Evolutionary conservation across 169 alveolate genomes (phyloP).

Genomic region (Toxoplasma gondii): DNA sequence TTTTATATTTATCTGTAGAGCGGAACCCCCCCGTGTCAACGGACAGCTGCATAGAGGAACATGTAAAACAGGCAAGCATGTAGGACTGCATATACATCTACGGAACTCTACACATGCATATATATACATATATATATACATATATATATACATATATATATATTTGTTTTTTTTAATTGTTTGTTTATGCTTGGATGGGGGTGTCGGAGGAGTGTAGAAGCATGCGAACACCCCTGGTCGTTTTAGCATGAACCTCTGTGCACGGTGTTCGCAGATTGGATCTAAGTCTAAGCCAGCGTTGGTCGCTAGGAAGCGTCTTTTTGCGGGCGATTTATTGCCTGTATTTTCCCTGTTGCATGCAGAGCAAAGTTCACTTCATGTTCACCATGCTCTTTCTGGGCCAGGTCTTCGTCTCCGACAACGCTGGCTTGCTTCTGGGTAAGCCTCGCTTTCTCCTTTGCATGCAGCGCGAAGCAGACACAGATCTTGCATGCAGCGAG

Average conservation of each 20-base stretch:
- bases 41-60: neutral
- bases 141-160: neutral
- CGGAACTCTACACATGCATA: neutral
- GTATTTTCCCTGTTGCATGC: neutral
- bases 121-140: neutral
- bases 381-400: constrained; percentile 23
- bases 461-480: no score
- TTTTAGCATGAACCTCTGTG: no score
- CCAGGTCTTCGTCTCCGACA: constrained; percentile 6
- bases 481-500: no score
- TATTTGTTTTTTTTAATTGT: neutral
- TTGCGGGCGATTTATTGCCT: no score
- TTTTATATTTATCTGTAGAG: neutral
- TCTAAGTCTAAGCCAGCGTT: no score
- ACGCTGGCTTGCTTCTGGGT: neutral
- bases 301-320: no score
- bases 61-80: neutral
- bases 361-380: constrained; percentile 7
- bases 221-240: no score
- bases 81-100: neutral
- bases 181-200: no score
- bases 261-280: no score
- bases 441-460: neutral
- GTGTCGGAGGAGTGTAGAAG: no score
- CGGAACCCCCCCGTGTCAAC: no score